These are phyloP conservation scores for Trichoderma sp. DNA, from an alignment of 2,329 filamentous ascomycete genomes.

Conservation along the genomic window DNA sequence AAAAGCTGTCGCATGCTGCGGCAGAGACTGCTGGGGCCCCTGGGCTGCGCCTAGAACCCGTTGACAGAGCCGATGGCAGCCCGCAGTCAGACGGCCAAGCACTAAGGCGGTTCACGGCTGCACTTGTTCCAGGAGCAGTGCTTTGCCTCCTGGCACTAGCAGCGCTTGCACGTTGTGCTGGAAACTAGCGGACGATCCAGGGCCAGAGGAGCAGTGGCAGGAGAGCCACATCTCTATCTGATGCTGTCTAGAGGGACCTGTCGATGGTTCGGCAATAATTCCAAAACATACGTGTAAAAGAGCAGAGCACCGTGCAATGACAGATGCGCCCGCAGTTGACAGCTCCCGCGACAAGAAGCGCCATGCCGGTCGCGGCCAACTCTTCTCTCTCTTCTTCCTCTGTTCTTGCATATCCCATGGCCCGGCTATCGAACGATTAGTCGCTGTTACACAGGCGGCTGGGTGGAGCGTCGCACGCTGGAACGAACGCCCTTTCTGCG, in stretches of 20 bases:
- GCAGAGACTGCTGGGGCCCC: slow-evolving; percentile 21
- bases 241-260: neutral
- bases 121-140: neutral
- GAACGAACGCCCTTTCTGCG: slow-evolving; percentile 18
- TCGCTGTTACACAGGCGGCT: slow-evolving; percentile 15
- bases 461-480: neutral
- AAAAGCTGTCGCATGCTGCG: slow-evolving; percentile 19
- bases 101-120: slow-evolving; percentile 21
- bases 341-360: neutral
- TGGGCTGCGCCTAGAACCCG: slow-evolving; percentile 14
- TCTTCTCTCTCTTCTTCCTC: neutral
- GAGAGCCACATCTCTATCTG: slow-evolving; percentile 12
- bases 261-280: no score
- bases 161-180: slow-evolving; percentile 17
- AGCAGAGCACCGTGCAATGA: no score
- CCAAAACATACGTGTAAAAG: no score
- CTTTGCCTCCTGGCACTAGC: neutral
- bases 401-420: slow-evolving; percentile 1
- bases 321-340: neutral
- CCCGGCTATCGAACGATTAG: slow-evolving; percentile 15
- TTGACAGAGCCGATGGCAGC: slow-evolving; percentile 23
- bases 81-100: slow-evolving; percentile 10
- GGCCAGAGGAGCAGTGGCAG: slow-evolving; percentile 7
- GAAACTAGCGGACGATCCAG: slow-evolving; percentile 25
- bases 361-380: neutral